Evolutionary conservation across 1,284 basidiomycete species (phyloP), one percentile per base, ranked within the genome.

Genomic region (Phlebopus sp.): DNA sequence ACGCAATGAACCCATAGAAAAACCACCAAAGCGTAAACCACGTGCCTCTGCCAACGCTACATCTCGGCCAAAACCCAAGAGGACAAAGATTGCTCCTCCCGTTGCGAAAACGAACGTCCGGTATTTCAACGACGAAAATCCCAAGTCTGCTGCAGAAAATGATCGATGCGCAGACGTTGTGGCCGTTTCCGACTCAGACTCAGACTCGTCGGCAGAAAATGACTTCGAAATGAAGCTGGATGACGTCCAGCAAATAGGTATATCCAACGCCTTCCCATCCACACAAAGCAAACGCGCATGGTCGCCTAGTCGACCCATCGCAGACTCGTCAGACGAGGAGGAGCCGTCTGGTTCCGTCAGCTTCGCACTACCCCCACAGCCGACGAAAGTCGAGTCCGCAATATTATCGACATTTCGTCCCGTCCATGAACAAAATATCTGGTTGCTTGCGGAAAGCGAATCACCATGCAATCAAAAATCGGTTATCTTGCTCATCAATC

Each of bases 221-320:
- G 72, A 71, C 21, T 56, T 66, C 25, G 61, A 56, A 32, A 60
- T 50, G n/a, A 34, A 47, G 32, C 27, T 52, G 30, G 50, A 51
- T n/a, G 8, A 52, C 11, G 46, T 41, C 10, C 51, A 37, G 23
- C 46, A 49, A 27, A 44, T 37, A 14, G 49, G 29, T 19, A 41
- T 23, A 25, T 47, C 46, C 7, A 8, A 29, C 10, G 42, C 53
- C 13, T 25, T 50, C 19, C 43, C 53, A 2, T 47, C 51, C 15
- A 39, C 45, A 18, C 45, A 57, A 30, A 53, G 50, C 18, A 59
- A 59, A 55, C 68, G 76, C 23, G 69, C 69, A 11, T 82, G 77
- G 77, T 82, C 79, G 0, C 78, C 80, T 0, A 82, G 77, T 59
- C 68, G 64, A 13, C 76, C 76, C 15, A 34, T 75, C 3, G 13